These are phyloP conservation scores for Melampsora americana DNA, from an alignment of 1,284 basidiomycete genomes.

Conservation along the genomic window DNA sequence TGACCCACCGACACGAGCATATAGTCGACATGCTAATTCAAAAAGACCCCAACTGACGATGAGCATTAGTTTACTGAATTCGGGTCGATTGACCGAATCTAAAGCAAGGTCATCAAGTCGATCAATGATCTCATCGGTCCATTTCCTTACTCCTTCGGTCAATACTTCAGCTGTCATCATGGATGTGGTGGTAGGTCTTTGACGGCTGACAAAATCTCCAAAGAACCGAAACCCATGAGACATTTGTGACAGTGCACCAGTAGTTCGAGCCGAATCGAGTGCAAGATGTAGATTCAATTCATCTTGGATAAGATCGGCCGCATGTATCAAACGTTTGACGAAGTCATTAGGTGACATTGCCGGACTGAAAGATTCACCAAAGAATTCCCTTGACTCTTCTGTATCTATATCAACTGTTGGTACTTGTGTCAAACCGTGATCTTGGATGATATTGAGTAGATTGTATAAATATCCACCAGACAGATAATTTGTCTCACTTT, in stretches of 20 bases:
- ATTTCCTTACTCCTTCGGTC: constrained; percentile 5
- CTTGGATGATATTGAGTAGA: constrained; percentile 14
- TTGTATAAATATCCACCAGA: constrained; percentile 21
- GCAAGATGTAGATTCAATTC: constrained; percentile 21
- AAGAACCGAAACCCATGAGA: constrained; percentile 29
- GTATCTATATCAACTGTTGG: constrained; percentile 9
- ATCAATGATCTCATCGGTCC: constrained; percentile 10
- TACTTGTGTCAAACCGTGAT: neutral
- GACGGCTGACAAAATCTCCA: neutral
- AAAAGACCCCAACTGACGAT: constrained; percentile 32
- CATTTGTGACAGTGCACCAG: constrained; percentile 5
- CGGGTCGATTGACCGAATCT: constrained; percentile 35
- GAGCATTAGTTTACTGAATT: constrained; percentile 36
- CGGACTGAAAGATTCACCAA: constrained; percentile 6
- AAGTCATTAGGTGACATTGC: constrained; percentile 21
- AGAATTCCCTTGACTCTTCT: constrained; percentile 5
- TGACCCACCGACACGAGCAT: neutral
- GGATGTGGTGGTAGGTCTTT: constrained; percentile 7
- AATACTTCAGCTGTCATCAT: neutral
- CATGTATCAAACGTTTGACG: neutral
- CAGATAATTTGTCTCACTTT: constrained; percentile 18
- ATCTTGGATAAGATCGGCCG: constrained; percentile 31
- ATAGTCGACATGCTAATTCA: constrained; percentile 18
- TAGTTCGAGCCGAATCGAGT: constrained; percentile 18
- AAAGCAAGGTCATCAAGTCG: constrained; percentile 35